Evolutionary conservation across 2,329 filamentous ascomycete species (phyloP), one percentile per base, ranked within the genome.

Genomic region (Colletotrichum siamense): DNA sequence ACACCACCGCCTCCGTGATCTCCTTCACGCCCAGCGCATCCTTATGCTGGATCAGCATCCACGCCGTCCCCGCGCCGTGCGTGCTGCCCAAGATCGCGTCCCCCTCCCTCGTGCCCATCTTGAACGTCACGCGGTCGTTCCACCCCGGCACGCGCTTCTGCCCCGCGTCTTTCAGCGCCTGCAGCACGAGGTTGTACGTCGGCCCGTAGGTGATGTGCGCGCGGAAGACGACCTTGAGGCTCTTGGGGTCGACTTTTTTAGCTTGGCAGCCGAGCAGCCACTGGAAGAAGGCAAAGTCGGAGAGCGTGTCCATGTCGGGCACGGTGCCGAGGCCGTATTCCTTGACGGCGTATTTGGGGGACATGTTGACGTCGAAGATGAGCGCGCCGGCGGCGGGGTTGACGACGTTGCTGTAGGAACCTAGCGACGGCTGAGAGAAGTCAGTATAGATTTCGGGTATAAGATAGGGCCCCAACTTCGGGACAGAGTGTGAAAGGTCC

Each of bases 251-350:
- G n/a, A 61, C 15, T 1, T 12, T 10, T 1, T 32, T 61, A 0
- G 6, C 26, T 1, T 18, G 7, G 63, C 70, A 67, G 10, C 22
- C 62, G 7, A 13, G 12, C 4, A 59, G 44, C 70, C 70, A 72
- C 32, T 72, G 62, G 24, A 72, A 72, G 26, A 39, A 72, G 18
- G 62, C 30, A 32, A 72, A 4, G 26, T 72, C 70, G 22, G 70
- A 72, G 9, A 67, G n/a, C 6, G 32, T 52, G 15, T 67, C 52
- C 18, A 67, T 24, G 8, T 72, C 70, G 1, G 70, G 70, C 2
- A 67, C 18, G 16, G 24, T 3, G 16, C 62, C 39, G 9, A 18
- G 6, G 3, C 16, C 8, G 30, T 7, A 10, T 1, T 32, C 16
- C 0, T 15, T 16, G 12, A n/a, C 12, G 15, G 7, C 3, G 16